Percentiles rank a stretch among this genome's conserved stretches.
Conservation (phyloP, 805 yeast species). For the Pichia insulana region DNA sequence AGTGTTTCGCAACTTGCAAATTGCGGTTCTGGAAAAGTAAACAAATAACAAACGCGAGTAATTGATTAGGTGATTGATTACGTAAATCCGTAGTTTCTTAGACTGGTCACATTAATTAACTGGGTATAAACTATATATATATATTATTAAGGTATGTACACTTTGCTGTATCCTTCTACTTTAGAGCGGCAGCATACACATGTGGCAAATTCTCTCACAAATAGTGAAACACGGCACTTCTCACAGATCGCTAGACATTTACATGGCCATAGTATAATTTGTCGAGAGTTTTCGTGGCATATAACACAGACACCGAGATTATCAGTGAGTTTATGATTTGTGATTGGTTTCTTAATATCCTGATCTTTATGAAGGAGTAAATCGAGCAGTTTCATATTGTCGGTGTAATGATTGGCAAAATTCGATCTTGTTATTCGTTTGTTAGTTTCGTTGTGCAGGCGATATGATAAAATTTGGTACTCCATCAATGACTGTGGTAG, state of each 20-base stretch:
- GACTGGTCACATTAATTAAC: not conserved
- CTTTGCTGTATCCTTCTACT: conserved; percentile 58
- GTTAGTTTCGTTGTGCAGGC: conserved; percentile 13
- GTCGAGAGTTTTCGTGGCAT: conserved; percentile 67
- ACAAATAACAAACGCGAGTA: not conserved
- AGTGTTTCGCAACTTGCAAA: too few relatives aligned
- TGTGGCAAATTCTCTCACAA: conserved; percentile 60
- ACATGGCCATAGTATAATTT: conserved; percentile 88
- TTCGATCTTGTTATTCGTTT: conserved; percentile 22
- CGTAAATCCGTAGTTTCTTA: not conserved
- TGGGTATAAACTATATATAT: not conserved
- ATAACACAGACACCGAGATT: conserved; percentile 58
- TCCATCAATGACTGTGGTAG: conserved; percentile 12
- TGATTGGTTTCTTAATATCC: not conserved
- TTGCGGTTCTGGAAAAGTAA: too few relatives aligned
- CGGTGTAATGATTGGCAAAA: conserved; percentile 18
- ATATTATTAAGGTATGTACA: conserved; percentile 38
- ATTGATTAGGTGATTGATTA: too few relatives aligned
- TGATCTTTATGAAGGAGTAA: conserved; percentile 17
- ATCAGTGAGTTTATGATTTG: conserved; percentile 13
- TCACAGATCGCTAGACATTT: conserved; percentile 85
- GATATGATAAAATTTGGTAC: conserved; percentile 24
- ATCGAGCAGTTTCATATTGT: conserved; percentile 22
- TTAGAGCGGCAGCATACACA: conserved; percentile 80
- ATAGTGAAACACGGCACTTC: conserved; percentile 65